Evolutionary conservation across 2,329 filamentous ascomycete species (phyloP).

Genomic region (Lachnellula occidentalis): DNA sequence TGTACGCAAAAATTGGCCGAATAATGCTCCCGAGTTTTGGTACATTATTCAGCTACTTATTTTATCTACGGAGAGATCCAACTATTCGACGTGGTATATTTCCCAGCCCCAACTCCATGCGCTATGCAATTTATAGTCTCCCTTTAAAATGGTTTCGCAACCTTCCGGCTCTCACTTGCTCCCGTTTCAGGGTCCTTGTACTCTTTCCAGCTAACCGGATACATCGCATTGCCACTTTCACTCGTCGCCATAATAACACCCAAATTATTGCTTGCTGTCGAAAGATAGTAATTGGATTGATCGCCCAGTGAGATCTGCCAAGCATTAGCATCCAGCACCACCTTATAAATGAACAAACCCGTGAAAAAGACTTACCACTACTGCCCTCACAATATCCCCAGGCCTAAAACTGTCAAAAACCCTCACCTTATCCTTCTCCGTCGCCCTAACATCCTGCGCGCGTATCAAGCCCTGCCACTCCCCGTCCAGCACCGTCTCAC

Average conservation of each 20-base stretch:
- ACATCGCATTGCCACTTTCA: slow-evolving; percentile 84
- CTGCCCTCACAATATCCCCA: slow-evolving; percentile 83
- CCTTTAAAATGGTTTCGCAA: slow-evolving; percentile 75
- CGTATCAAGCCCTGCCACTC: slow-evolving; percentile 83
- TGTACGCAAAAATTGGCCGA: too few relatives aligned
- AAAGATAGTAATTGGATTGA: slow-evolving; percentile 92
- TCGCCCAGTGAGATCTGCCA: slow-evolving; percentile 82
- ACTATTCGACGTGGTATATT: neutral
- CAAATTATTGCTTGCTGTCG: slow-evolving; percentile 83
- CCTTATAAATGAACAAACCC: neutral
- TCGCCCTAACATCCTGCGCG: slow-evolving; percentile 85
- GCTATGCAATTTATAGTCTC: neutral
- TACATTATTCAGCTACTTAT: too few relatives aligned
- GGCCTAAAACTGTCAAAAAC: slow-evolving; percentile 88
- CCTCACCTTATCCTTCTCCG: slow-evolving; percentile 91
- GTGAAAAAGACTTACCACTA: slow-evolving; percentile 53
- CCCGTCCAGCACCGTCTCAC: slow-evolving; percentile 64
- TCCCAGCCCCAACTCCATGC: neutral
- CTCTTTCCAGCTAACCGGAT: slow-evolving; percentile 91
- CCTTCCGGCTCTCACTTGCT: slow-evolving; percentile 74
- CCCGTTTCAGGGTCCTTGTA: slow-evolving; percentile 81
- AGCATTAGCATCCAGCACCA: slow-evolving; percentile 33
- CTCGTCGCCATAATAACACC: slow-evolving; percentile 92
- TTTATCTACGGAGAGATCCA: too few relatives aligned
- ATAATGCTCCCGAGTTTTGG: too few relatives aligned